Percentiles rank a stretch among this genome's conserved stretches.
phyloP scores from a whole-genome alignment of 192 early-diverging fungal genomes.

The Backusella australiensis region DNA sequence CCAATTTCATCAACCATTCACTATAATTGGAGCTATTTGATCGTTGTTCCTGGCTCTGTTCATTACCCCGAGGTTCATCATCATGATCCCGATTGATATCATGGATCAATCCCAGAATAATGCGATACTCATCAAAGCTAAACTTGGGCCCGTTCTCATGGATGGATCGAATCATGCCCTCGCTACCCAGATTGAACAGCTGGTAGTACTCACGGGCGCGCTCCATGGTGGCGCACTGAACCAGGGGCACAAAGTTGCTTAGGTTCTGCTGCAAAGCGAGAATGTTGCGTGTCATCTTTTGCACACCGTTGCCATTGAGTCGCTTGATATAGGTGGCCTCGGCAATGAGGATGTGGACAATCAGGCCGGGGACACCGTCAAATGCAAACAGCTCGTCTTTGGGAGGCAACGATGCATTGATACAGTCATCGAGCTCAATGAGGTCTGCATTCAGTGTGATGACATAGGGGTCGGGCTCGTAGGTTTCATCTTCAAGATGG shows the following conservation, averaged over 20 bases:
- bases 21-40: conserved; percentile 26
- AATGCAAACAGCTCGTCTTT: conserved; percentile 74
- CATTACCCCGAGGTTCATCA: conserved; percentile 3
- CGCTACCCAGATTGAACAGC: conserved; percentile 58
- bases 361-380: conserved; percentile 76
- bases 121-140: conserved; percentile 79
- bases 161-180: conserved; percentile 44
- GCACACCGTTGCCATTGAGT: conserved; percentile 65
- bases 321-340: conserved; percentile 70
- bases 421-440: conserved; percentile 70
- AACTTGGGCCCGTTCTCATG: conserved; percentile 57
- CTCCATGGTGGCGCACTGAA: conserved; percentile 66
- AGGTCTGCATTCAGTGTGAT: conserved; percentile 79
- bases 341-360: conserved; percentile 63
- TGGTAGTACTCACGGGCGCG: conserved; percentile 72
- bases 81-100: conserved; percentile 32
- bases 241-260: conserved; percentile 67
- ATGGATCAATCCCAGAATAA: conserved; percentile 72
- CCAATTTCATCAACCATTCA: conserved; percentile 42
- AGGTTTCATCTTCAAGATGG: conserved; percentile 66
- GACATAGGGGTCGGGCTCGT: conserved; percentile 89
- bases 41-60: conserved; percentile 2
- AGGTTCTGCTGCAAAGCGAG: conserved; percentile 86
- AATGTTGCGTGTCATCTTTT: conserved; percentile 81
- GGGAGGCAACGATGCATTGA: conserved; percentile 58